Base-by-base conservation (phyloP, 495 filamentous ascomycete genomes). In the Penicillium alfredii region DNA sequence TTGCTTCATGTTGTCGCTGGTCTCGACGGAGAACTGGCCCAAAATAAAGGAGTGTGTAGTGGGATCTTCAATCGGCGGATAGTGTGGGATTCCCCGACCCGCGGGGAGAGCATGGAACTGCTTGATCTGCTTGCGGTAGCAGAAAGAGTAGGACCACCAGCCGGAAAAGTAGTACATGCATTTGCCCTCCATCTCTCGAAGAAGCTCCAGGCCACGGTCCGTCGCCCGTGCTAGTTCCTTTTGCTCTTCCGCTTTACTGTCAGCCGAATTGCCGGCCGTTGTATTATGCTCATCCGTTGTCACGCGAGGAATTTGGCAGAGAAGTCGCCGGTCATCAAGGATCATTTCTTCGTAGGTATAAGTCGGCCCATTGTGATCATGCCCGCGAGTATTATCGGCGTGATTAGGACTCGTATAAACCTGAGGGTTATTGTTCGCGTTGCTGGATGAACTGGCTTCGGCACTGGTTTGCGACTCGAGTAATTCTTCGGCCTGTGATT, bases 71-170 rank as follows among this genome's bases (percentile, higher is more conserved):
- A 74, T 66, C 0, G 85, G 84, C 6, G 84, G 82, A 40, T 81
- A 82, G 11, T 74, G 70, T 3, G 86, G 78, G 1, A 78, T 73
- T 4, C 80, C 81, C 51, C 72, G 62, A 40, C 76, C 65, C 33
- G 76, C 61, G 0, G 88, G 77, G 33, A 88, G 65, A 34, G 84
- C 85, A 63, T 97, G 92, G 61, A 94, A 98, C 56, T 98, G 92
- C 44, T 83, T 84, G 20, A 98, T 80, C 36, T 85, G 77, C 27
- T 77, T 71, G 51, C 84, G 83, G 66, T 96, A 94, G 67, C 92
- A 98, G 64, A 94, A 97, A 20, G 78, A 81, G 58, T 98, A 98
- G 36, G 82, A 88, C 92, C 92, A 98, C 92, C 92, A 98, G 3
- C 90, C 92, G 1, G 77, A 82, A 29, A 87, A 72, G 60, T 83